Evolutionary conservation across 148 eudicot genomes (phyloP), one percentile per base, ranked within the genome.

Genomic region (Rhododendron mucronatum): DNA sequence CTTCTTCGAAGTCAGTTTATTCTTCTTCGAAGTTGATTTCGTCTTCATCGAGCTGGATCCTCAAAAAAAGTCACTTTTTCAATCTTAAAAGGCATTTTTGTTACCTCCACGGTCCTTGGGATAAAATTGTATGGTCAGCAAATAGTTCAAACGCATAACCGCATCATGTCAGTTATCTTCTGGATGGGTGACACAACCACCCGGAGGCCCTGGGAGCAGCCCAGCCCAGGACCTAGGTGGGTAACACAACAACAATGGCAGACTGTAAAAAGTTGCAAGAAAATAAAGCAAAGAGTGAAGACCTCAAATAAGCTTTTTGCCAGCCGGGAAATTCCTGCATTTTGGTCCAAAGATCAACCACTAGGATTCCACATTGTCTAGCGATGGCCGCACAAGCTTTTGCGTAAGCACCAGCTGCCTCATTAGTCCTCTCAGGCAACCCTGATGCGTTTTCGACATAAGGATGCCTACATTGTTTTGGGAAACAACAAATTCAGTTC

Each of bases 371-470:
- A 47, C 89, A 90, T 90, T 92, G 95, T 65, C 82, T 85, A 10
- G 97, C 99, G 59, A 93, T 91, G 7, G 91, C 88, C 82, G 93
- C 69, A 81, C 98, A 95, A 80, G 94, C 94, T 86, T 92, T 91
- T 18, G 99, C 97, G 76, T 96, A 95, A 6, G 84, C 85, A 61
- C 95, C 93, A 81, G 97, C 97, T 59, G 90, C 92, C 83, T 95
- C 94, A 65, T 96, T 96, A 3, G 96, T 93, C 88, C 98, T 94
- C 91, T 94, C 99, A 0, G 97, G 93, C 18, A 91, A 89, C 47
- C 95, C 96, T 71, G 84, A 85, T 45, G 89, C 69, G 79, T 94
- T 91, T 44, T 93, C 95, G 26, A 6, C 61, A 81, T 87, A 96
- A 67, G 95, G 93, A 81, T 90, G 8, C 82, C 98, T 96, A 90